These are phyloP conservation scores for Adansonia rubrostipa DNA, from an alignment of 441 rosid species.

Conservation along the genomic window DNA sequence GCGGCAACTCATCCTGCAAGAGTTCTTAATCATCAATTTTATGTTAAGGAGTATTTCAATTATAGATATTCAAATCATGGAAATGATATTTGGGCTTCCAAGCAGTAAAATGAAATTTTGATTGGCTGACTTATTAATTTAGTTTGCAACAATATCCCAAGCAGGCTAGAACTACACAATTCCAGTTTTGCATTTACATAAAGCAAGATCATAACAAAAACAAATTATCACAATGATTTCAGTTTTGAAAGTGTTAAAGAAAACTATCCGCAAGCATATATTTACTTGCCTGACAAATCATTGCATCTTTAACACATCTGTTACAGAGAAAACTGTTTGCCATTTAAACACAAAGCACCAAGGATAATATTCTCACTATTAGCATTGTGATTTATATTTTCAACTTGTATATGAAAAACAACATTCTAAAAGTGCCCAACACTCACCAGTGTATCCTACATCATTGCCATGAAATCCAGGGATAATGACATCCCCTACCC, in stretches of 20 bases:
- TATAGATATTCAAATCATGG: neutral
- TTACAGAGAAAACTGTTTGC: neutral
- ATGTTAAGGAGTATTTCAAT: neutral
- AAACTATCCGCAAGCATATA: neutral
- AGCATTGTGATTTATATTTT: neutral
- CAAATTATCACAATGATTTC: slow-evolving; percentile 6
- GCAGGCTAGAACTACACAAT: neutral
- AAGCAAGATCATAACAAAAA: neutral
- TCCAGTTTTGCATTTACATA: neutral
- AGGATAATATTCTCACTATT: neutral
- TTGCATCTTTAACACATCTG: neutral
- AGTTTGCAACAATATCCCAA: neutral
- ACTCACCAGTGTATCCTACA: slow-evolving; percentile 75
- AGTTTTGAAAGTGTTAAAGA: slow-evolving; percentile 12
- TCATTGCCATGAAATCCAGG: slow-evolving; percentile 50
- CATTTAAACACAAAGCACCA: slow-evolving; percentile 3
- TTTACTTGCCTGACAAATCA: neutral
- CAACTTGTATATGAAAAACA: neutral
- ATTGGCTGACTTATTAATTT: neutral
- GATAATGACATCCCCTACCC: slow-evolving; percentile 66
- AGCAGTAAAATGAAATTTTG: neutral
- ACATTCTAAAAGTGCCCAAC: neutral
- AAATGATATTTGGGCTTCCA: neutral
- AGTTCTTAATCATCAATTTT: slow-evolving; percentile 3
- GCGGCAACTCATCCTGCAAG: neutral